phyloP scores from a whole-genome alignment of 2,329 filamentous ascomycete species.

The Diaporthe humulicola region DNA sequence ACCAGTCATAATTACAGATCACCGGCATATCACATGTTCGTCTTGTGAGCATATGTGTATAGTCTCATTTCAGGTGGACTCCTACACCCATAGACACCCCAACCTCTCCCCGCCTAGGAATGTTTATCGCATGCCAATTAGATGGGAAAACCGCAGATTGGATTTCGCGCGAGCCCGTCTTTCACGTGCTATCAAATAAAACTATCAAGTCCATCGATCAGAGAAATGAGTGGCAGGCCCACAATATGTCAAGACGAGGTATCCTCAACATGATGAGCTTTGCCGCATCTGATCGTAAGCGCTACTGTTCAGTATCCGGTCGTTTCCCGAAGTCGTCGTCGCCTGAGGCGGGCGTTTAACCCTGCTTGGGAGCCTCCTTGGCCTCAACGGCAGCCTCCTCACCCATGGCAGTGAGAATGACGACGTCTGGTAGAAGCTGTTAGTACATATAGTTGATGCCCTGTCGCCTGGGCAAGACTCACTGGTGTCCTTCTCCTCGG shows the following conservation, averaged over 20 bases:
- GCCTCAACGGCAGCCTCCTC: conserved; percentile 93
- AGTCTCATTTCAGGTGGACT: conserved; percentile 23
- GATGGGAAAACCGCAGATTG: conserved; percentile 36
- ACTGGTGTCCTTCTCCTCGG: conserved; percentile 95
- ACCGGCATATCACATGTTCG: conserved; percentile 3
- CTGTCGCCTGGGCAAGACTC: conserved; percentile 60
- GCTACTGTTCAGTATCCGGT: conserved; percentile 38
- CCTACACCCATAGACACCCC: neutral
- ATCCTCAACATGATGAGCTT: conserved; percentile 38
- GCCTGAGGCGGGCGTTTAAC: conserved; percentile 42
- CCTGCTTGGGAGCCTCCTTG: conserved; percentile 83
- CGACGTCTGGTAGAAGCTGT: conserved; percentile 74
- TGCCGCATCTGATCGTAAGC: conserved; percentile 38
- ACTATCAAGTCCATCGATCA: conserved; percentile 41
- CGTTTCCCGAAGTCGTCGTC: conserved; percentile 25
- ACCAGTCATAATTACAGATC: conserved; percentile 37
- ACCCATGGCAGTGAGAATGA: conserved; percentile 95
- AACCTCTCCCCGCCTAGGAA: conserved; percentile 19
- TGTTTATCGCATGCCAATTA: conserved; percentile 26
- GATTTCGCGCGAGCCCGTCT: conserved; percentile 37
- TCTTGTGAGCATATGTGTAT: neutral
- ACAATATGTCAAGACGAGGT: conserved; percentile 38
- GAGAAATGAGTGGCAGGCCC: conserved; percentile 38
- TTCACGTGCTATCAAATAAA: conserved; percentile 39
- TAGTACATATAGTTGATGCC: conserved; percentile 39